Evolutionary conservation across 2,329 filamentous ascomycete genomes (phyloP).

Genomic region (Fusarium musae): DNA sequence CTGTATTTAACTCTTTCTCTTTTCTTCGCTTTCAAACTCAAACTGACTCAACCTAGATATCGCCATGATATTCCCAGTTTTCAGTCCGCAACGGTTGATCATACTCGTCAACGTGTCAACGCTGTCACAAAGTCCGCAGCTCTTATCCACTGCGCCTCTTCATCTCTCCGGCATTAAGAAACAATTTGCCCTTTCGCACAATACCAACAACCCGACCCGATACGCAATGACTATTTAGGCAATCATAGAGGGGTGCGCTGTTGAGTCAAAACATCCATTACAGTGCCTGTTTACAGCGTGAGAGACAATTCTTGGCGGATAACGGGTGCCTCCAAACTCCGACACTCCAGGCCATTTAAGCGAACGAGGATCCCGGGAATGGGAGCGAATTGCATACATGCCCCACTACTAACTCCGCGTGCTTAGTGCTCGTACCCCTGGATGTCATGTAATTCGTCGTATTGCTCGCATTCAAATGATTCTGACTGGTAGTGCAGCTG

Average conservation of each 20-base stretch:
- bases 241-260: slow-evolving; percentile 1
- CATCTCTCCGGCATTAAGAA: neutral
- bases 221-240: slow-evolving; percentile 5
- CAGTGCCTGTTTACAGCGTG: neutral
- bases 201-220: slow-evolving; percentile 39
- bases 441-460: neutral
- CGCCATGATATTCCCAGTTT: neutral
- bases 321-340: slow-evolving; percentile 30
- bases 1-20: neutral
- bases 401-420: slow-evolving; percentile 26
- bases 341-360: slow-evolving; percentile 26
- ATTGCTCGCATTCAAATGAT: neutral
- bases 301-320: slow-evolving; percentile 25
- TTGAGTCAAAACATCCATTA: neutral
- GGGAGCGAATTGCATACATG: slow-evolving; percentile 5
- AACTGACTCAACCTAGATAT: slow-evolving; percentile 8
- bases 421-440: slow-evolving; percentile 20
- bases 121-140: slow-evolving; percentile 15
- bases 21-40: neutral
- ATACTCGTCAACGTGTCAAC: neutral
- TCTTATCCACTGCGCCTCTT: neutral
- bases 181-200: slow-evolving; percentile 24
- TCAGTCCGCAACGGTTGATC: neutral
- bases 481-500: neutral
- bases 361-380: slow-evolving; percentile 28